These are phyloP conservation scores for Sporothrix luriei DNA, from an alignment of 2,329 filamentous ascomycete genomes.

Conservation along the genomic window DNA sequence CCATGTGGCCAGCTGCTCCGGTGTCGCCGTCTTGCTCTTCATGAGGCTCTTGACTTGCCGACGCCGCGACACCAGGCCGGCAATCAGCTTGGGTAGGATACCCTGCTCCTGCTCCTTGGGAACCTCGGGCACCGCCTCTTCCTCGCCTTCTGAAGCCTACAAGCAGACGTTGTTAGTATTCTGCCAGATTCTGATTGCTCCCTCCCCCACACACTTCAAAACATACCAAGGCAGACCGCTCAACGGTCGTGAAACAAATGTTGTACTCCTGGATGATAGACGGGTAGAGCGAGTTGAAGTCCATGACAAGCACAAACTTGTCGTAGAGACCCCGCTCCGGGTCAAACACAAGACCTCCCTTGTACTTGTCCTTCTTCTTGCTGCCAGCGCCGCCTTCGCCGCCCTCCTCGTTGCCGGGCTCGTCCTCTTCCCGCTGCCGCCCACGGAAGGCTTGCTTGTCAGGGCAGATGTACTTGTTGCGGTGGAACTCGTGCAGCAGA, in stretches of 20 bases:
- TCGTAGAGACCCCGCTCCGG: constrained; percentile 97
- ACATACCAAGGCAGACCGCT: constrained; percentile 72
- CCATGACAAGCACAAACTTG: constrained; percentile 98
- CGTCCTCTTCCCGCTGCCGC: constrained; percentile 72
- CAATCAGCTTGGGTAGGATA: constrained; percentile 86
- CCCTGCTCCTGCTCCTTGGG: constrained; percentile 77
- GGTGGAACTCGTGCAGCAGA: constrained; percentile 93
- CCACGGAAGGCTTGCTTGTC: constrained; percentile 86
- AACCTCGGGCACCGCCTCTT: constrained; percentile 86
- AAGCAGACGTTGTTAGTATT: too few species aligned
- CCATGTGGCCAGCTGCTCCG: constrained; percentile 89
- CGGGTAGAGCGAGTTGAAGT: constrained; percentile 98
- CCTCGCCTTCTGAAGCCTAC: constrained; percentile 58
- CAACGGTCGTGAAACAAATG: constrained; percentile 98
- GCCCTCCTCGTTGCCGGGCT: constrained; percentile 67
- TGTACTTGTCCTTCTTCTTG: constrained; percentile 99
- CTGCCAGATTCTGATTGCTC: constrained; percentile 47
- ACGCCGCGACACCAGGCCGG: constrained; percentile 84
- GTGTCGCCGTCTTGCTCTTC: constrained; percentile 86
- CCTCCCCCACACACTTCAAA: too few species aligned
- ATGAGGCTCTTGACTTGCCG: constrained; percentile 94
- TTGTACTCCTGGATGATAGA: constrained; percentile 99
- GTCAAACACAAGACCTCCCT: constrained; percentile 97
- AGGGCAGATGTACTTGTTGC: constrained; percentile 96
- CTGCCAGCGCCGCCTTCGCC: constrained; percentile 29